A percentile compares a stretch with the other conserved stretches of the same genome.
Conservation (phyloP, 1,284 basidiomycete genomes). For the Gomphus bonarii region DNA sequence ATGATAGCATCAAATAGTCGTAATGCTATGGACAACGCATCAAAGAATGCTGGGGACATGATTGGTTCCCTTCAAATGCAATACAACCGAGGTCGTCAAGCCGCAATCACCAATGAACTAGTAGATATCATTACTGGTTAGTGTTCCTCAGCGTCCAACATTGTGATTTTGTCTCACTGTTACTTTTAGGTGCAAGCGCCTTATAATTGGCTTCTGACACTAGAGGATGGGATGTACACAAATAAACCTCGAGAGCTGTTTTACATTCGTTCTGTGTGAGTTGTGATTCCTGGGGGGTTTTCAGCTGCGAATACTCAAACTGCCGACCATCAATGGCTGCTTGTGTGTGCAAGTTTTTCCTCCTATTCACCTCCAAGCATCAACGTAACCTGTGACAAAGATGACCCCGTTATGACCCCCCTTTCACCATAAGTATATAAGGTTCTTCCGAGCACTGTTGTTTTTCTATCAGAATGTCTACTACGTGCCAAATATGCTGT, state of each 20-base stretch:
- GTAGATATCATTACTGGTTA: slow-evolving; percentile 90
- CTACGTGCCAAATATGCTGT: too few relatives aligned
- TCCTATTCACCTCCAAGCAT: too few relatives aligned
- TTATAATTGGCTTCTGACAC: slow-evolving; percentile 1
- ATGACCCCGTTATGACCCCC: neutral
- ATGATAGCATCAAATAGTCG: slow-evolving; percentile 39
- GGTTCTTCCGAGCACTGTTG: neutral
- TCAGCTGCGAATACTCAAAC: neutral
- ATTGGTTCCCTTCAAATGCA: slow-evolving; percentile 80
- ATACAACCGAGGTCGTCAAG: slow-evolving; percentile 99
- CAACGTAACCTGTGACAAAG: too few relatives aligned
- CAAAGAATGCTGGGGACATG: slow-evolving; percentile 96
- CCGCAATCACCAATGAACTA: slow-evolving; percentile 92
- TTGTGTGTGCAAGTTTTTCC: too few relatives aligned
- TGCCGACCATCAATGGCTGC: too few relatives aligned
- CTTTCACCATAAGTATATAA: neutral
- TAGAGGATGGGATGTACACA: neutral
- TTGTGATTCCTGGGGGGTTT: too few relatives aligned
- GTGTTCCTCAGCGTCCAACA: neutral
- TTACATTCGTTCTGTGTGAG: neutral
- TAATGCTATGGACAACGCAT: slow-evolving; percentile 99
- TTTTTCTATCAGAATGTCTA: neutral
- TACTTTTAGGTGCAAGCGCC: slow-evolving; percentile 10
- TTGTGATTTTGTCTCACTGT: neutral
- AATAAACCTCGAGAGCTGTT: neutral